Percentiles rank a stretch among this genome's conserved stretches.
Conservation (phyloP, 148 eudicot genomes). For the Rhododendron ferrugineum region DNA sequence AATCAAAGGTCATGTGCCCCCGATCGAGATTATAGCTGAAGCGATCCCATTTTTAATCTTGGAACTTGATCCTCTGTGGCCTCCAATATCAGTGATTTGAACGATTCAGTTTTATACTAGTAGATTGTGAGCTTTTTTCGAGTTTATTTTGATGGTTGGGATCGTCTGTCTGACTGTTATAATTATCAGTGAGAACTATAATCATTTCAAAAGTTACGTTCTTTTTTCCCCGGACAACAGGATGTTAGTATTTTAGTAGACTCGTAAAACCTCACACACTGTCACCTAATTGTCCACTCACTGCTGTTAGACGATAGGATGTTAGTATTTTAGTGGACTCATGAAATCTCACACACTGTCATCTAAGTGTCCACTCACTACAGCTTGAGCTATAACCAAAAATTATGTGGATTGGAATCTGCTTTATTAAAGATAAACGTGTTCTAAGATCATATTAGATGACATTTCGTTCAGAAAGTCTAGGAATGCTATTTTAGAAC, state of each 20-base stretch:
- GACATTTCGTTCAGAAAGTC: neutral
- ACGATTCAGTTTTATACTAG: neutral
- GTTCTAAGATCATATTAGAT: neutral
- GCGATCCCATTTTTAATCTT: neutral
- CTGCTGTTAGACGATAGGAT: too few relatives aligned
- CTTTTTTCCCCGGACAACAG: too few relatives aligned
- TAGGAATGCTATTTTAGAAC: too few relatives aligned
- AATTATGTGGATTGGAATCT: too few relatives aligned
- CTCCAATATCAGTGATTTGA: neutral
- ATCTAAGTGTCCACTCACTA: too few relatives aligned
- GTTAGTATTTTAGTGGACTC: too few relatives aligned
- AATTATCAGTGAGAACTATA: too few relatives aligned
- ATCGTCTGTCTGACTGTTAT: too few relatives aligned
- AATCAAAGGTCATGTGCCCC: slow-evolving; percentile 7
- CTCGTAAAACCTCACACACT: too few relatives aligned
- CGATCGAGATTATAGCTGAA: neutral
- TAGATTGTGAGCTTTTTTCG: neutral
- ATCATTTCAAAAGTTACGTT: too few relatives aligned
- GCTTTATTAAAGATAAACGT: neutral
- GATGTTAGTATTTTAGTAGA: neutral
- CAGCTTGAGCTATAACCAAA: too few relatives aligned
- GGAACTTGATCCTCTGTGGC: neutral
- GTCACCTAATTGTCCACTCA: neutral
- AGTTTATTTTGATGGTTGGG: neutral
- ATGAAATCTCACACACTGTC: too few relatives aligned